These are phyloP conservation scores for Boletus pseudopeckii DNA, from an alignment of 768 basidiomycete genomes.

Conservation along the genomic window DNA sequence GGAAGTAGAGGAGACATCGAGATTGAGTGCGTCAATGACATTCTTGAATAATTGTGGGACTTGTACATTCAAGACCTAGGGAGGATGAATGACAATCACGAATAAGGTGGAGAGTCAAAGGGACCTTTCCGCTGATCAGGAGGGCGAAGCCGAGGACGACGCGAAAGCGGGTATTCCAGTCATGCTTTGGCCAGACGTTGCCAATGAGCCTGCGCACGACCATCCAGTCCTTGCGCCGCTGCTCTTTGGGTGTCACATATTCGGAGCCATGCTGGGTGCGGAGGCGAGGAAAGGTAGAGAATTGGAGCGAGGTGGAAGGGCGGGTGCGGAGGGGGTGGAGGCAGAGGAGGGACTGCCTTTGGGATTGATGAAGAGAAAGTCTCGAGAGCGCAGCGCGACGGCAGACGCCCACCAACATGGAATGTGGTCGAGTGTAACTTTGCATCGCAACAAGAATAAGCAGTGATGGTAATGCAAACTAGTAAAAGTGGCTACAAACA, in stretches of 20 bases:
- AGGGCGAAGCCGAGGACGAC: constrained; percentile 81
- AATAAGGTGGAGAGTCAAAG: constrained; percentile 7
- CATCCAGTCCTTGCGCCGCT: constrained; percentile 79
- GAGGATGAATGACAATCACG: neutral
- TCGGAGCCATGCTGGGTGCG: constrained; percentile 10
- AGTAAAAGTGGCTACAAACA: constrained; percentile 11
- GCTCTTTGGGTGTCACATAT: constrained; percentile 34
- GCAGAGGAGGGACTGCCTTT: constrained; percentile 5
- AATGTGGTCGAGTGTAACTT: neutral
- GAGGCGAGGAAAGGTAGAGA: constrained; percentile 20
- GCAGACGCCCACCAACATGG: constrained; percentile 24
- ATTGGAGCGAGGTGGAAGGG: neutral
- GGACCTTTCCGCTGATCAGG: constrained; percentile 82
- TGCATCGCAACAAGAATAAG: neutral
- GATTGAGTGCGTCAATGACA: constrained; percentile 85
- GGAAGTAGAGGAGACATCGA: constrained; percentile 66
- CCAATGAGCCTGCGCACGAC: constrained; percentile 79
- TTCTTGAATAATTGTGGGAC: constrained; percentile 96
- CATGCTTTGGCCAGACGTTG: constrained; percentile 90
- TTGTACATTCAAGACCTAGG: constrained; percentile 89
- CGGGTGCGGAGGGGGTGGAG: constrained; percentile 4
- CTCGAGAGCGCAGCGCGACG: constrained; percentile 24
- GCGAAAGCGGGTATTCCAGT: constrained; percentile 76
- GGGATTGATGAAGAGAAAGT: neutral
- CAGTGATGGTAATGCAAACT: neutral